A percentile compares a stretch with the other conserved stretches of the same genome.
These are phyloP conservation scores for Verticillium nubilum DNA, from an alignment of 2,329 filamentous ascomycete species.

Conservation along the genomic window DNA sequence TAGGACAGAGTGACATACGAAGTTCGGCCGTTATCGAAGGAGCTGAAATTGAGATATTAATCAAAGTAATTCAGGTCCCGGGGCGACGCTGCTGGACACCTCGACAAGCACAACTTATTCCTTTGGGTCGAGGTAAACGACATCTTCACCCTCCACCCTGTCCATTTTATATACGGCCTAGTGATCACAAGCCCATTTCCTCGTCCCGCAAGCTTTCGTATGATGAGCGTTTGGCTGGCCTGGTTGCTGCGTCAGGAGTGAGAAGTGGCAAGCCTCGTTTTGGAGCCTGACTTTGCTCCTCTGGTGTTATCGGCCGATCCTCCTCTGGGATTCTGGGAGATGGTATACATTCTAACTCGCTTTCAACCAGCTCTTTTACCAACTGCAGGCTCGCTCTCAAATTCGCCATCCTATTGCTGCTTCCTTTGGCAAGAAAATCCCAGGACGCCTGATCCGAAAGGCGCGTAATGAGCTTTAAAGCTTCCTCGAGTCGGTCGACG, in stretches of 20 bases:
- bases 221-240: neutral
- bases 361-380: neutral
- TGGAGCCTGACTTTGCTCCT: neutral
- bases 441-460: neutral
- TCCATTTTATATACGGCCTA: no score
- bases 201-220: neutral
- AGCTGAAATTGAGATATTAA: neutral
- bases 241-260: neutral
- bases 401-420: neutral
- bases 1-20: no score
- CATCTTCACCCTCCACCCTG: neutral
- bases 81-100: neutral
- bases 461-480: neutral
- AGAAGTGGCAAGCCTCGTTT: neutral
- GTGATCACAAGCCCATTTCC: no score
- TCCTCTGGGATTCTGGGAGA: neutral
- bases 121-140: neutral
- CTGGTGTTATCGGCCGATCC: neutral
- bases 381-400: neutral
- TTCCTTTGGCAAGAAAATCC: neutral
- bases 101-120: neutral
- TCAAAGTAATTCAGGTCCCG: neutral
- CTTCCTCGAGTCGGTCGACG: neutral
- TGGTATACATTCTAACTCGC: neutral
- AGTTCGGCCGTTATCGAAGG: no score